Evolutionary conservation across 75 land plant genomes (phyloP).

Genomic region (Cryptomeria japonica): DNA sequence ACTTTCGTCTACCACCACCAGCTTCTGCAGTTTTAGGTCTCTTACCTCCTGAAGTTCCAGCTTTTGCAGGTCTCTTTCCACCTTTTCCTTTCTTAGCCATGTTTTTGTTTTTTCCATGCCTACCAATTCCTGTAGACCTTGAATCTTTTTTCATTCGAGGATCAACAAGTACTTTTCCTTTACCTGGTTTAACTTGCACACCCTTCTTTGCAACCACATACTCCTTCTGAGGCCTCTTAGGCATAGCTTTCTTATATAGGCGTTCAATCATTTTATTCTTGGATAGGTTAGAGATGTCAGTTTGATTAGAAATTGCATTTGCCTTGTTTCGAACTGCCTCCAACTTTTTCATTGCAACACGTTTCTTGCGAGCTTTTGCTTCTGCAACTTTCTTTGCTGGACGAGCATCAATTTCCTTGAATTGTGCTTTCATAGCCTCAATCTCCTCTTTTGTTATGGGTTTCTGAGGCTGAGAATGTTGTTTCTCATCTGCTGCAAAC

Average conservation of each 20-base stretch:
- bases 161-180: slow-evolving; percentile 85
- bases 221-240: slow-evolving; percentile 72
- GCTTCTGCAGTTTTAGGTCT: slow-evolving; percentile 24
- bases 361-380: slow-evolving; percentile 92
- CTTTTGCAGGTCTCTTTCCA: slow-evolving; percentile 17
- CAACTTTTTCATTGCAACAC: slow-evolving; percentile 65
- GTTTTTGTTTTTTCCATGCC: slow-evolving; percentile 49
- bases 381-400: slow-evolving; percentile 98
- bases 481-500: slow-evolving; percentile 86
- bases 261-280: slow-evolving; percentile 85
- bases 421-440: slow-evolving; percentile 90
- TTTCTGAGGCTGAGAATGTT: slow-evolving; percentile 61
- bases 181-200: slow-evolving; percentile 60
- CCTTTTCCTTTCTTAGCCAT: slow-evolving; percentile 42
- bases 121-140: slow-evolving; percentile 59
- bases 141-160: slow-evolving; percentile 88
- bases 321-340: slow-evolving; percentile 87
- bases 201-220: slow-evolving; percentile 95
- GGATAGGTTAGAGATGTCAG: slow-evolving; percentile 72
- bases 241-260: slow-evolving; percentile 79
- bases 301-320: slow-evolving; percentile 75
- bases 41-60: slow-evolving; percentile 30
- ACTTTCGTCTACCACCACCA: slow-evolving; percentile 12
- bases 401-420: slow-evolving; percentile 87
- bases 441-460: slow-evolving; percentile 93